Percentiles rank a stretch among this genome's conserved stretches.
These are phyloP conservation scores for Apiotrichum porosum DNA, from an alignment of 1,284 basidiomycete genomes.

Conservation along the genomic window DNA sequence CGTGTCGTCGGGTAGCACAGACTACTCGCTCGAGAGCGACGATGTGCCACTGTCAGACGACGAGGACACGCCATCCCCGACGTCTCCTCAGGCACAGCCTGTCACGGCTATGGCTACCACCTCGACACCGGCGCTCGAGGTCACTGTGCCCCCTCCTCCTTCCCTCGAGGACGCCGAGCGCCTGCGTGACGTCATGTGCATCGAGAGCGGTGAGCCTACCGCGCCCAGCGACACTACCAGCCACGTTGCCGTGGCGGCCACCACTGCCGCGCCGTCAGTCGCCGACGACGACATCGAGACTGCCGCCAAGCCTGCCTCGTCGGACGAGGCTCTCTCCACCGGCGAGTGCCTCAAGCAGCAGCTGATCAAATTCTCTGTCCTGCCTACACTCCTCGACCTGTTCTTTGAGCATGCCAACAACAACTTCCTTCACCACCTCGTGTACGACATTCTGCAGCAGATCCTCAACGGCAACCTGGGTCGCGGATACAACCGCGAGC, in stretches of 20 bases:
- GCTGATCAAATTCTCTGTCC: constrained; percentile 66
- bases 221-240: constrained; percentile 4
- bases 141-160: constrained; percentile 30
- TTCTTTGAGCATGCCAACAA: constrained; percentile 98
- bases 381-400: constrained; percentile 71
- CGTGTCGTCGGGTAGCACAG: constrained; percentile 52
- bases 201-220: constrained; percentile 5
- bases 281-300: constrained; percentile 13
- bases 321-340: constrained; percentile 27
- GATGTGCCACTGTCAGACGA: constrained; percentile 64
- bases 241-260: constrained; percentile 26
- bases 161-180: constrained; percentile 36
- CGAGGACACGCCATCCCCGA: constrained; percentile 49
- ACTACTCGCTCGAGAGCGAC: constrained; percentile 55
- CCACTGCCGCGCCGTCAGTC: constrained; percentile 27
- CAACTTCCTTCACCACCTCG: constrained; percentile 95
- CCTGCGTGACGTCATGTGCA: constrained; percentile 36
- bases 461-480: constrained; percentile 82
- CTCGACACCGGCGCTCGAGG: too few relatives aligned
- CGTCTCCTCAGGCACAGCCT: neutral
- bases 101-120: neutral
- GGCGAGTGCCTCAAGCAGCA: constrained; percentile 74
- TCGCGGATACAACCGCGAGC: constrained; percentile 68
- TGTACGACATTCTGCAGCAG: constrained; percentile 95
- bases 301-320: neutral